Conservation (phyloP, 345 rosid genomes). For the Microcos paniculata region DNA sequence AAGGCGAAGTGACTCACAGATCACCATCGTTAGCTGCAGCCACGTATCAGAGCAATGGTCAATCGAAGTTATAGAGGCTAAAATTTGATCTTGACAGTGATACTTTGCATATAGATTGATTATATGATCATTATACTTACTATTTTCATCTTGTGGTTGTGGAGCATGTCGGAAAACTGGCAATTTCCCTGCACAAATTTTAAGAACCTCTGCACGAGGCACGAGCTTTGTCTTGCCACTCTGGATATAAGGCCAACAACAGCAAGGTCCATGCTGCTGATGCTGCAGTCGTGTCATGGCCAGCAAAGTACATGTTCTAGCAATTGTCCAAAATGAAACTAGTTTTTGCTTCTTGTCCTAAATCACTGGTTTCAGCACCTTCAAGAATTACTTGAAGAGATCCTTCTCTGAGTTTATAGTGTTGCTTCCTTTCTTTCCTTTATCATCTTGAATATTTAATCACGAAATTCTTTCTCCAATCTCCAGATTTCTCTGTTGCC, state of each 20-base stretch:
- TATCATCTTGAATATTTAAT: slow-evolving; percentile 36
- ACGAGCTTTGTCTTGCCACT: slow-evolving; percentile 46
- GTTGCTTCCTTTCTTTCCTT: slow-evolving; percentile 28
- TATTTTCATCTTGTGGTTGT: too few species aligned
- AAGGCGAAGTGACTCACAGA: not conserved
- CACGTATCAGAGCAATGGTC: too few species aligned
- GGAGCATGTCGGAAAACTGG: slow-evolving; percentile 28
- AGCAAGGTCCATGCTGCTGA: slow-evolving; percentile 40
- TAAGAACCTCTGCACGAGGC: slow-evolving; percentile 31
- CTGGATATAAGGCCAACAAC: slow-evolving; percentile 38
- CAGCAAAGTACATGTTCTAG: slow-evolving; percentile 45
- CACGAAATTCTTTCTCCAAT: slow-evolving; percentile 33
- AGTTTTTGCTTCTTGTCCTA: slow-evolving; percentile 2
- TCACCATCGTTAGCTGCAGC: not conserved
- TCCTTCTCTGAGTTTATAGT: slow-evolving; percentile 13
- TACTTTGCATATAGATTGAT: too few species aligned
- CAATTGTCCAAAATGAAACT: slow-evolving; percentile 41
- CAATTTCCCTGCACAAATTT: slow-evolving; percentile 16
- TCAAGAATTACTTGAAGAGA: slow-evolving; percentile 32
- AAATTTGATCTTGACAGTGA: too few species aligned
- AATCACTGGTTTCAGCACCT: slow-evolving; percentile 25
- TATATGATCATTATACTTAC: too few species aligned
- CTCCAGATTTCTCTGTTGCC: slow-evolving; percentile 20
- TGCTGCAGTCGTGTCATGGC: slow-evolving; percentile 36
- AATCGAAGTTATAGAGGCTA: not conserved